Evolutionary conservation across 345 rosid genomes (phyloP).

Genomic region (Raphanus raphanistrum): DNA sequence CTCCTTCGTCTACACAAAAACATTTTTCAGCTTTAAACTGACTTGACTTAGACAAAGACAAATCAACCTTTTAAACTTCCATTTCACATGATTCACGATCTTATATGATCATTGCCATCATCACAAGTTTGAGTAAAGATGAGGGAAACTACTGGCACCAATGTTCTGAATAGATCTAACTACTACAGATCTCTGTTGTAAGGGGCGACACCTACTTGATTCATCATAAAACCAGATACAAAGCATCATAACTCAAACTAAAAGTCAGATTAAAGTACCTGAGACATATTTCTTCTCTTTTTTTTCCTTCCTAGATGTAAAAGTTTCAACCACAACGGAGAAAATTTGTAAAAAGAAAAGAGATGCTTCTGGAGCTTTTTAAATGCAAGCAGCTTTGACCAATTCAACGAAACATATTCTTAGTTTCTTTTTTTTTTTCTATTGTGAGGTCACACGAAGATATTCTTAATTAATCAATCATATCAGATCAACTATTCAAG

Average conservation of each 20-base stretch:
- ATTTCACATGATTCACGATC: not conserved
- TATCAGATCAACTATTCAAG: not conserved
- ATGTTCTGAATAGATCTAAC: not conserved
- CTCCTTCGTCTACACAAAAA: no score
- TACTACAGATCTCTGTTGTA: slow-evolving; percentile 3
- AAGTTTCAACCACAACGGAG: not conserved
- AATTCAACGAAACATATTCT: slow-evolving; percentile 2
- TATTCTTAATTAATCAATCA: not conserved
- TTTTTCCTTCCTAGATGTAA: not conserved
- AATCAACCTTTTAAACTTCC: slow-evolving; percentile 5
- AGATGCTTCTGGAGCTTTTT: not conserved
- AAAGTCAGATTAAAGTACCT: slow-evolving; percentile 9
- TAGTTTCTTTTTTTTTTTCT: not conserved
- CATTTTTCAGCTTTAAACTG: not conserved
- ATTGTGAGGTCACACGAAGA: not conserved
- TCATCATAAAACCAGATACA: not conserved
- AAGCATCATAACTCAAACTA: not conserved
- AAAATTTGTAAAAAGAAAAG: not conserved
- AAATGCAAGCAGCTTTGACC: not conserved
- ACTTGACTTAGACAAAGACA: not conserved
- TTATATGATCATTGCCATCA: slow-evolving; percentile 11
- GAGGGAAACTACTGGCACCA: not conserved
- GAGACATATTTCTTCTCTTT: slow-evolving; percentile 28
- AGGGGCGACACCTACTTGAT: not conserved
- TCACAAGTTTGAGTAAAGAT: not conserved